These are phyloP conservation scores for Nemania sp. DNA, from an alignment of 2,329 filamentous ascomycete genomes.

Conservation along the genomic window DNA sequence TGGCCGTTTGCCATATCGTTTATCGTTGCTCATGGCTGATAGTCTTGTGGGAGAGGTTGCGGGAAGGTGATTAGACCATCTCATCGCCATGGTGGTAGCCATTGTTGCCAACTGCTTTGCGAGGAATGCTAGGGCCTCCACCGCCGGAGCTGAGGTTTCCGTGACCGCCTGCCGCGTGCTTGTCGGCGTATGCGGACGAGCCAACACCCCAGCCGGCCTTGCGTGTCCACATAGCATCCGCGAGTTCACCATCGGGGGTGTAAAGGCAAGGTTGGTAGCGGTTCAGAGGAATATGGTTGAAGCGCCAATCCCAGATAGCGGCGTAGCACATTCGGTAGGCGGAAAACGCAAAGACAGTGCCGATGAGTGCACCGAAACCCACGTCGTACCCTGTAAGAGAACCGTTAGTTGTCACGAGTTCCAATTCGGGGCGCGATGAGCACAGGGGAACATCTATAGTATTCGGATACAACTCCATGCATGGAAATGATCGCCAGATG, in stretches of 20 bases:
- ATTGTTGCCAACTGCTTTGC: conserved; percentile 32
- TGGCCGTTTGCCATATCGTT: neutral
- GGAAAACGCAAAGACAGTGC: conserved; percentile 66
- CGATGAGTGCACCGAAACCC: conserved; percentile 67
- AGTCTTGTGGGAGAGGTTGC: neutral
- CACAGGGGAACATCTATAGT: too few species aligned
- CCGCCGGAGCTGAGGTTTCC: conserved; percentile 8
- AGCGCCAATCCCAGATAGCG: conserved; percentile 68
- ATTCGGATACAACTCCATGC: too few species aligned
- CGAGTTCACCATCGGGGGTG: conserved; percentile 49
- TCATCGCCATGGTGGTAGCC: conserved; percentile 29
- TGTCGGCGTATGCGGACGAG: conserved; percentile 41
- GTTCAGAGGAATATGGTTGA: conserved; percentile 66
- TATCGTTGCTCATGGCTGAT: neutral
- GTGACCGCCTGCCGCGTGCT: conserved; percentile 16
- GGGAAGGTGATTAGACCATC: conserved; percentile 29
- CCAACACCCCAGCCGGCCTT: conserved; percentile 62
- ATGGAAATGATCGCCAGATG: neutral
- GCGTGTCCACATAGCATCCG: conserved; percentile 59
- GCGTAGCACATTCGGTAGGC: conserved; percentile 70
- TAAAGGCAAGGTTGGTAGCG: conserved; percentile 60
- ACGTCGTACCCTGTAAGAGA: conserved; percentile 59
- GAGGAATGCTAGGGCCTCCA: conserved; percentile 18
- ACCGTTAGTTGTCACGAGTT: neutral
- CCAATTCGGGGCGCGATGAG: neutral